Conservation (phyloP, 192 early-diverging fungal species). For the Ambispora gerdemannii region DNA sequence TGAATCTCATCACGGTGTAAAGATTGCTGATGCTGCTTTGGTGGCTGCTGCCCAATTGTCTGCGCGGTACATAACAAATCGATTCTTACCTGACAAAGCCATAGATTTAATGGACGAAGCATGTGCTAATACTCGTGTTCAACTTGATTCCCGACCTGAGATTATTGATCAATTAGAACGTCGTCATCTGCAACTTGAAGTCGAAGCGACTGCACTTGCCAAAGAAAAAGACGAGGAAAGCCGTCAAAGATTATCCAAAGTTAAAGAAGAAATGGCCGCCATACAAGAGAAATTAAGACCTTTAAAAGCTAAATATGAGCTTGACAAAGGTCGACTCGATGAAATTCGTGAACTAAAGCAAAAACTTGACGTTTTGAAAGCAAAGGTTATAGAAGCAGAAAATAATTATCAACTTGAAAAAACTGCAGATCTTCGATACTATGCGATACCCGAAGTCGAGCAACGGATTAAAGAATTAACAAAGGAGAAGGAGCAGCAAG, state of each 20-base stretch:
- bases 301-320: constrained; percentile 78
- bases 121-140: constrained; percentile 91
- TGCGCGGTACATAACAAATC: constrained; percentile 69
- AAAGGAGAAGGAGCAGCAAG: constrained; percentile 60
- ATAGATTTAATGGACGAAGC: constrained; percentile 93
- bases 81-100: constrained; percentile 79
- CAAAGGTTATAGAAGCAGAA: constrained; percentile 84
- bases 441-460: constrained; percentile 88
- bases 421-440: constrained; percentile 92
- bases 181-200: constrained; percentile 86
- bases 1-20: constrained; percentile 80
- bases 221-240: constrained; percentile 90
- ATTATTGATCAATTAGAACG: constrained; percentile 95
- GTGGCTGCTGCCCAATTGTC: constrained; percentile 71
- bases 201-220: constrained; percentile 88
- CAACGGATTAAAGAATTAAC: constrained; percentile 72
- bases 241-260: constrained; percentile 72
- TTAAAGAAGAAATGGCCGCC: constrained; percentile 77
- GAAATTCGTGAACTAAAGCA: constrained; percentile 81
- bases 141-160: constrained; percentile 96
- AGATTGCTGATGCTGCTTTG: constrained; percentile 73
- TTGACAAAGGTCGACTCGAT: constrained; percentile 84
- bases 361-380: constrained; percentile 84
- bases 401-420: constrained; percentile 75
- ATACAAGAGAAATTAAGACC: constrained; percentile 88